Evolutionary conservation across 345 rosid genomes (phyloP), one percentile per base, ranked within the genome.

Genomic region (Eucalyptus shirleyi): DNA sequence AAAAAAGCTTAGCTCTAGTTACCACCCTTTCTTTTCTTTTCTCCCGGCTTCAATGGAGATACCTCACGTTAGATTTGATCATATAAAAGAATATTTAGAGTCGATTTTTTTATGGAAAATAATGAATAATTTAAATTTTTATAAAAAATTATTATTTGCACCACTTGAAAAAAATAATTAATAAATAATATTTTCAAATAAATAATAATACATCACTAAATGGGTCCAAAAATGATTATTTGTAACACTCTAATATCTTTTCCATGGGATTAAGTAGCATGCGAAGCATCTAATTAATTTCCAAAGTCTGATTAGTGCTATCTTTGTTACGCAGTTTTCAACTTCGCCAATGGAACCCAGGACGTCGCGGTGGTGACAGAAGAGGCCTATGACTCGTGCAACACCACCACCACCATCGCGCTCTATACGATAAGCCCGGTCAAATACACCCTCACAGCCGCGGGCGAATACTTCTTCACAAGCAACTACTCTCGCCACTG

Each of bases 341-440:
- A 93, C 44, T 95, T 95, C 89, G 51, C 65, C n/a, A 88, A 89
- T 81, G 94, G 90, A 77, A 89, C 92, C 21, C 97, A 95, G 87
- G 93, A 94, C 50, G 96, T 95, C 65, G 95, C 95, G 7, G 88
- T 89, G 60, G 95, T 95, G 90, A 92, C 92, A 7, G 28, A 92
- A 91, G 91, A 56, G 49, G 93, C 92, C 50, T 95, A 89, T 67
- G 93, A 92, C 5, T 83, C 89, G 15, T 95, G 97, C 91, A 89
- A 88, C 88, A 92, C 91, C 51, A 91, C 86, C 77, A 89, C 89
- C 50, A 90, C 95, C 21, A 42, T 90, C 59, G 47, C 91, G n/a
- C 65, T 42, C 55, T 50, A 56, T 30, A 67, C 65, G 44, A 90
- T 37, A 12, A 88, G 93, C 47, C 97, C 96, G 1, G 94, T 92